Evolutionary conservation across 441 rosid genomes (phyloP).

Genomic region (Adansonia gregorii): DNA sequence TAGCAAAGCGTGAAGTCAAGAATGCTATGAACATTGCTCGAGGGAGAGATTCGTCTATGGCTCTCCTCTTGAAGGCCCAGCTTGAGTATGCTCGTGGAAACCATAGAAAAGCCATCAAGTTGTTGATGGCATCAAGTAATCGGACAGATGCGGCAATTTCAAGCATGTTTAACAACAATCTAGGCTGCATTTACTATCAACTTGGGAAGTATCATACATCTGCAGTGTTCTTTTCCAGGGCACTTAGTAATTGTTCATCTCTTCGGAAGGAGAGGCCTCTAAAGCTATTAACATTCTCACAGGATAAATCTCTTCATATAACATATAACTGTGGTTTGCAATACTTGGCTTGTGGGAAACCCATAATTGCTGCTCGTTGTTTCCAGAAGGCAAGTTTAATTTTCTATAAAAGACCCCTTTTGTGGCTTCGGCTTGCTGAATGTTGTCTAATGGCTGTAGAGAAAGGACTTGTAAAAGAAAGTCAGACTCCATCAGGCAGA

Average conservation of each 20-base stretch:
- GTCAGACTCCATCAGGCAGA: conserved; percentile 41
- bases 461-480: conserved; percentile 65
- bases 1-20: conserved; percentile 68
- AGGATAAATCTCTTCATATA: neutral
- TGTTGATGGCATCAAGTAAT: conserved; percentile 79
- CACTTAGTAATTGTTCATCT: conserved; percentile 62
- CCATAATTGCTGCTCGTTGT: conserved; percentile 74
- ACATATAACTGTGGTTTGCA: conserved; percentile 7
- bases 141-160: conserved; percentile 64
- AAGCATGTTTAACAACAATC: conserved; percentile 85
- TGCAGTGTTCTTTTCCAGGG: conserved; percentile 73
- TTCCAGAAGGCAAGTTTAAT: conserved; percentile 77
- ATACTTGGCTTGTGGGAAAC: conserved; percentile 7
- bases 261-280: conserved; percentile 74
- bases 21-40: conserved; percentile 90
- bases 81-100: conserved; percentile 95
- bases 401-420: conserved; percentile 66
- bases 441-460: conserved; percentile 71
- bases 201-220: conserved; percentile 73
- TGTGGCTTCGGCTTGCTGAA: conserved; percentile 50
- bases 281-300: conserved; percentile 62
- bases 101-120: conserved; percentile 87
- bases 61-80: conserved; percentile 91
- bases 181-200: conserved; percentile 91
- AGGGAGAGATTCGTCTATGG: conserved; percentile 83